Evolutionary conservation across 768 basidiomycete genomes (phyloP).

Genomic region (Leccinum rimulosum): DNA sequence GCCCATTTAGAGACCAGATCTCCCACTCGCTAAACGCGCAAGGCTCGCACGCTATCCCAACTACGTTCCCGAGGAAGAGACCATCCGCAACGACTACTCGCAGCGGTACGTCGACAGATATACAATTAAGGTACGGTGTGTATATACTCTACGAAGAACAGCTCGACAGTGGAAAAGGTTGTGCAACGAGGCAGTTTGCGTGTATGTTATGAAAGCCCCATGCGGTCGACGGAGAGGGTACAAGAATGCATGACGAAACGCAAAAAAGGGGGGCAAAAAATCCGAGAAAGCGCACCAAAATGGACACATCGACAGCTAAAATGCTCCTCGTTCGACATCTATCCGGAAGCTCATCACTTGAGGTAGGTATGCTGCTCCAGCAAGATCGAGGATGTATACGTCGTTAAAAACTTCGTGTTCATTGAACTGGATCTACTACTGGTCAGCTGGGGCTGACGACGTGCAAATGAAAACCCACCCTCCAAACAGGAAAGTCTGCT

Average conservation of each 20-base stretch:
- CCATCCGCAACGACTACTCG: conserved; percentile 93
- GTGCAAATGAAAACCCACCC: conserved; percentile 33
- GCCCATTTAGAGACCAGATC: conserved; percentile 42
- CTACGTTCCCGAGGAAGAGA: conserved; percentile 93
- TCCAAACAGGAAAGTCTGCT: conserved; percentile 84
- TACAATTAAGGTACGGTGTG: conserved; percentile 26
- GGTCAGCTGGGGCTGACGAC: background rate
- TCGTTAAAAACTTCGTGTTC: conserved; percentile 84
- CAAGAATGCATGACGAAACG: background rate
- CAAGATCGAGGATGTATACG: conserved; percentile 81
- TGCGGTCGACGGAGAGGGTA: conserved; percentile 18
- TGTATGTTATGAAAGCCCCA: background rate
- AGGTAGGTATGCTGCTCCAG: conserved; percentile 84
- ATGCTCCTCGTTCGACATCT: conserved; percentile 35
- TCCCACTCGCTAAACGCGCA: conserved; percentile 72
- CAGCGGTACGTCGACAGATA: conserved; percentile 77
- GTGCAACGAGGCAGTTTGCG: conserved; percentile 5
- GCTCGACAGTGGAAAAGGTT: conserved; percentile 3
- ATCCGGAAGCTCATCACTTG: conserved; percentile 80
- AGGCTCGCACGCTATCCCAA: conserved; percentile 69
- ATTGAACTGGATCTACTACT: conserved; percentile 48
- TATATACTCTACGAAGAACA: conserved; percentile 47
- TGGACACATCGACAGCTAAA: background rate
- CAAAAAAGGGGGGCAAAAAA: background rate
- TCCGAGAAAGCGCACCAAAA: background rate